Evolutionary conservation across 2,329 filamentous ascomycete species (phyloP), one percentile per base, ranked within the genome.

Genomic region (Diaporthe sp.): DNA sequence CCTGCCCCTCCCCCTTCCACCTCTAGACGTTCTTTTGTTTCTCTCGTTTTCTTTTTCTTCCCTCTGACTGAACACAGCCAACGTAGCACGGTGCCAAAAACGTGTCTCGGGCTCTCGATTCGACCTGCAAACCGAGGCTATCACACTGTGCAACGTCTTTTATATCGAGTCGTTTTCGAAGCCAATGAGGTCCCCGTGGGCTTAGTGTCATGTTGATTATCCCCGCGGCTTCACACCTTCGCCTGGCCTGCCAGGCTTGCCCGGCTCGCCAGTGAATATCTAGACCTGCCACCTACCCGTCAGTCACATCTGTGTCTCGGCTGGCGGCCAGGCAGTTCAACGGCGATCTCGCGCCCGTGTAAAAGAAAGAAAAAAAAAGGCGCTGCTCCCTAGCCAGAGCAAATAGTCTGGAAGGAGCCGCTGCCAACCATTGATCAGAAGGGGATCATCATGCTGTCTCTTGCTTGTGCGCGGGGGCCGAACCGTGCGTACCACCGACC

Each of bases 251-350:
- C 12, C 46, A 19, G 31, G 65, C 46, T 19, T n/a, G 44, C 6
- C 46, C 17, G 31, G 65, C 31, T 39, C 9, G 31, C 28, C 1
- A 19, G 62, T 37, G 42, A 22, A 39, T 68, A 53, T 19, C n/a
- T 31, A 17, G 10, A n/a, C 31, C 62, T 53, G 65, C 46, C 65
- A 70, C 65, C 39, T 37, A 34, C 65, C 65, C 28, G 62, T 55
- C 65, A 70, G 65, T 70, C 65, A 55, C 65, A 55, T 70, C 34
- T n/a, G 19, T 68, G 65, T 70, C 65, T 70, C 65, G 65, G 65
- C 46, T 55, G 49, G 46, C 25, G n/a, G 15, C 49, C 22, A 55
- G 65, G 65, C 49, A 70, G 19, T 53, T 31, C 65, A 70, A 70
- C 65, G 65, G 65, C 65, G 49, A 70, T 55, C 49, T 55, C 49